A percentile compares a stretch with the other conserved stretches of the same genome.
Evolutionary conservation across 2,329 filamentous ascomycete species (phyloP).

Genomic region (Pseudomassariella vexata): DNA sequence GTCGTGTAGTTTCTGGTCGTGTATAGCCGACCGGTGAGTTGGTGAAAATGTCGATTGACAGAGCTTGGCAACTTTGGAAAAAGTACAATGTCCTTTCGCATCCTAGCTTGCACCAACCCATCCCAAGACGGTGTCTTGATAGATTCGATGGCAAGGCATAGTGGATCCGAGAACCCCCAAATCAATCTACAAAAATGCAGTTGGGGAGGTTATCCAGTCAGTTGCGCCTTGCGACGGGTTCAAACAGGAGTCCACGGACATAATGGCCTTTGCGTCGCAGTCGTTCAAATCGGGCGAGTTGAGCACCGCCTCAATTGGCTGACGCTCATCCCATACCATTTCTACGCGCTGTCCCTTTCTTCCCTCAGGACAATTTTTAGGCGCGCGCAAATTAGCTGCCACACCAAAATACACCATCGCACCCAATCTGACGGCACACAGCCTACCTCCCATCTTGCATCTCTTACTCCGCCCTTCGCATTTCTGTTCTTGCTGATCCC

Average conservation of each 20-base stretch:
- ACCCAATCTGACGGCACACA: constrained; percentile 3
- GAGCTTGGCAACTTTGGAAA: too few relatives aligned
- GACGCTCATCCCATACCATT: constrained; percentile 4
- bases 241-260: constrained; percentile 3
- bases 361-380: constrained; percentile 6
- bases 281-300: background rate
- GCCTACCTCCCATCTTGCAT: constrained; percentile 1
- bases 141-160: too few relatives aligned
- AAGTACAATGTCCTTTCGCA: too few relatives aligned
- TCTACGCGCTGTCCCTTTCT: constrained; percentile 3
- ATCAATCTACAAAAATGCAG: too few relatives aligned
- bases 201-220: too few relatives aligned
- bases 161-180: too few relatives aligned
- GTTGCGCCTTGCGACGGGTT: constrained; percentile 3
- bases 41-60: too few relatives aligned
- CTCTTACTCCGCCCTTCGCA: too few relatives aligned
- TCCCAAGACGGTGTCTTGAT: too few relatives aligned
- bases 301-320: constrained; percentile 9
- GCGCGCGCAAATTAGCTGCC: constrained; percentile 8
- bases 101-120: too few relatives aligned
- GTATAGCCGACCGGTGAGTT: too few relatives aligned
- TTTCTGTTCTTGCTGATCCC: constrained; percentile 5
- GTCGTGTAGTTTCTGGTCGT: too few relatives aligned
- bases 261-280: constrained; percentile 2
- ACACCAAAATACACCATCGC: constrained; percentile 3